Evolutionary conservation across 805 yeast genomes (phyloP).

Genomic region (Pichia insulana): DNA sequence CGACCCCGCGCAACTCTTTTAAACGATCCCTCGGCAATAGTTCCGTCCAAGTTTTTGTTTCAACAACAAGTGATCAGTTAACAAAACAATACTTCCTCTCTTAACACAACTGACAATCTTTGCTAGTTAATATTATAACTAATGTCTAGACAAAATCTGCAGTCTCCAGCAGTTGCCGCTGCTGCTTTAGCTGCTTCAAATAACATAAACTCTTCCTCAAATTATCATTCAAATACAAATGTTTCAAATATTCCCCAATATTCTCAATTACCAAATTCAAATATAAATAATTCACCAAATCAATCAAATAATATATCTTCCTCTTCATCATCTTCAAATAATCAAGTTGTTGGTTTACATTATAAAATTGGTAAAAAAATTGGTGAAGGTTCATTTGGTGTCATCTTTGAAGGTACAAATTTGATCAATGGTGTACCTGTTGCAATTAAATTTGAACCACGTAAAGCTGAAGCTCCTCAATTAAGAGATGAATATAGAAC

Average conservation of each 20-base stretch:
- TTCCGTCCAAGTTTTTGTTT: too few relatives aligned
- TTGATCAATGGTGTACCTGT: constrained; percentile 86
- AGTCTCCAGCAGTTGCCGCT: constrained; percentile 24
- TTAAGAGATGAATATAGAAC: constrained; percentile 93
- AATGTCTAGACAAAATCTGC: constrained; percentile 7
- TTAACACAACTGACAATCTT: not conserved
- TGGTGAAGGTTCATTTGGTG: constrained; percentile 98
- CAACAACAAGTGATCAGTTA: too few relatives aligned
- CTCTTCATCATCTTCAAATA: constrained; percentile 12
- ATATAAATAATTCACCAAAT: too few relatives aligned
- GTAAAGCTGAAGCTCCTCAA: constrained; percentile 96
- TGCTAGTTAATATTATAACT: not conserved
- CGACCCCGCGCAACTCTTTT: too few relatives aligned
- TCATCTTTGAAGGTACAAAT: constrained; percentile 91
- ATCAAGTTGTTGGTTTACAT: constrained; percentile 84
- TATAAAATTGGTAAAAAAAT: constrained; percentile 95
- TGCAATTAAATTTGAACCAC: constrained; percentile 94
- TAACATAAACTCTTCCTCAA: constrained; percentile 17
- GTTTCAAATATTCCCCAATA: constrained; percentile 25
- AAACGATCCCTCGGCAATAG: too few relatives aligned
- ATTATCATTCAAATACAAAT: constrained; percentile 17
- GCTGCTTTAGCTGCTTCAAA: constrained; percentile 29
- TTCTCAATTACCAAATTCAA: constrained; percentile 19
- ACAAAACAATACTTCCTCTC: too few relatives aligned
- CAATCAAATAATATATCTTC: too few relatives aligned